phyloP scores from a whole-genome alignment of 495 filamentous ascomycete species.

The Hypoxylon trugodes region DNA sequence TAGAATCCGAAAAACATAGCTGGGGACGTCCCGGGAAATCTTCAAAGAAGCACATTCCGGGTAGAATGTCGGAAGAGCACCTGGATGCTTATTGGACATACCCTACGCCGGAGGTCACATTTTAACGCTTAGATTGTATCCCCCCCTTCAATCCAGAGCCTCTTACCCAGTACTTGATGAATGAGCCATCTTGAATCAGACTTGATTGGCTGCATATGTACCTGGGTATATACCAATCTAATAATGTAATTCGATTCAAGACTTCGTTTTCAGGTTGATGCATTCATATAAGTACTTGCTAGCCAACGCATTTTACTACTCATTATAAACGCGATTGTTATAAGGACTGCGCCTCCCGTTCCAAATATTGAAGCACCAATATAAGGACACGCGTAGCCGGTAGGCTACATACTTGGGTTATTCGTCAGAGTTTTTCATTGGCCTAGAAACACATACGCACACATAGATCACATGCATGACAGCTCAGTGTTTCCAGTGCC shows the following conservation, averaged over 20 bases:
- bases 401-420: conserved; percentile 10
- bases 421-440: conserved; percentile 19
- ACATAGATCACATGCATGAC: conserved; percentile 21
- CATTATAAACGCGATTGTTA: too few species aligned
- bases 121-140: conserved; percentile 15
- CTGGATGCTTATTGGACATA: background rate
- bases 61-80: too few species aligned
- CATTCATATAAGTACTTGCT: too few species aligned
- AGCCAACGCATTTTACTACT: too few species aligned
- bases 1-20: too few species aligned
- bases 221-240: too few species aligned
- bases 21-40: too few species aligned
- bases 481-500: conserved; percentile 14
- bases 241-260: too few species aligned
- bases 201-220: conserved; percentile 9
- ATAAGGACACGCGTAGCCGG: conserved; percentile 11
- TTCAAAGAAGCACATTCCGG: too few species aligned
- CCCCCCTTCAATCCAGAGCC: conserved; percentile 22
- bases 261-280: too few species aligned
- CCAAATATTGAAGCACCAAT: background rate
- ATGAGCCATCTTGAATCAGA: conserved; percentile 3
- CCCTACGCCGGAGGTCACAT: background rate
- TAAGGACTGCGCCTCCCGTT: too few species aligned
- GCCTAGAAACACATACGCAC: conserved; percentile 16
- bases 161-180: conserved; percentile 19